Percentiles rank a stretch among this genome's conserved stretches.
Conservation (phyloP, 75 land plant genomes). For the Azolla pinnata region DNA sequence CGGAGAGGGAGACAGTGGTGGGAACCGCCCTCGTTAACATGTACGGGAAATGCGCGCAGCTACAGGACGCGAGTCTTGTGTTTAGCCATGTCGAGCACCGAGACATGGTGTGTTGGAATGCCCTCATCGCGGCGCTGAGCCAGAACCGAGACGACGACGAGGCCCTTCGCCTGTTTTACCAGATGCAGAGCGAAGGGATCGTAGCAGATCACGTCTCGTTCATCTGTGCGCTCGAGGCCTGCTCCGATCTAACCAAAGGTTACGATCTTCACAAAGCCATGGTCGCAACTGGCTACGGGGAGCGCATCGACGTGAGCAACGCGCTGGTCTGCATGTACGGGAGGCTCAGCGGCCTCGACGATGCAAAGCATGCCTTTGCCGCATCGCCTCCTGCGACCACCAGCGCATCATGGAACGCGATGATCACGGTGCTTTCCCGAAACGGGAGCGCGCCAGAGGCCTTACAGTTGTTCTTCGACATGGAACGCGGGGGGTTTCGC, state of each 20-base stretch:
- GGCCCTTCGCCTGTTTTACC: slow-evolving; percentile 44
- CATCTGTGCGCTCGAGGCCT: slow-evolving; percentile 44
- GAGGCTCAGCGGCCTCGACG: slow-evolving; percentile 18
- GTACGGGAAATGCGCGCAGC: slow-evolving; percentile 65
- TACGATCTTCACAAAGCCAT: slow-evolving; percentile 29
- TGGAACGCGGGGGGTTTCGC: slow-evolving; percentile 29
- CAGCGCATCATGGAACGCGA: slow-evolving; percentile 57
- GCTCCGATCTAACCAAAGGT: slow-evolving; percentile 27
- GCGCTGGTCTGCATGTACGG: slow-evolving; percentile 46
- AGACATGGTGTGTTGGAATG: slow-evolving; percentile 76
- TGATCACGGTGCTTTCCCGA: slow-evolving; percentile 44
- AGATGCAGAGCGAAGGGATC: slow-evolving; percentile 39
- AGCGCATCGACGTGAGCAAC: slow-evolving; percentile 31
- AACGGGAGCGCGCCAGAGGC: slow-evolving; percentile 46
- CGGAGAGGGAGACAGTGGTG: slow-evolving; percentile 10
- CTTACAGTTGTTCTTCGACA: slow-evolving; percentile 27
- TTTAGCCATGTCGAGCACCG: slow-evolving; percentile 37
- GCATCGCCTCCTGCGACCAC: slow-evolving; percentile 17
- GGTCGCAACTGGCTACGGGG: slow-evolving; percentile 27
- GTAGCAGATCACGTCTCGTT: slow-evolving; percentile 46
- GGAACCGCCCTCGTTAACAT: slow-evolving; percentile 47
- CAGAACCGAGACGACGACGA: slow-evolving; percentile 48
- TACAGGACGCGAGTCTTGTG: slow-evolving; percentile 47
- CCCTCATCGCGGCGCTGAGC: slow-evolving; percentile 59
- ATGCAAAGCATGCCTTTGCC: slow-evolving; percentile 37